Evolutionary conservation across 176 grass and related monocot genomes (phyloP).

Genomic region (Carex scoparia): DNA sequence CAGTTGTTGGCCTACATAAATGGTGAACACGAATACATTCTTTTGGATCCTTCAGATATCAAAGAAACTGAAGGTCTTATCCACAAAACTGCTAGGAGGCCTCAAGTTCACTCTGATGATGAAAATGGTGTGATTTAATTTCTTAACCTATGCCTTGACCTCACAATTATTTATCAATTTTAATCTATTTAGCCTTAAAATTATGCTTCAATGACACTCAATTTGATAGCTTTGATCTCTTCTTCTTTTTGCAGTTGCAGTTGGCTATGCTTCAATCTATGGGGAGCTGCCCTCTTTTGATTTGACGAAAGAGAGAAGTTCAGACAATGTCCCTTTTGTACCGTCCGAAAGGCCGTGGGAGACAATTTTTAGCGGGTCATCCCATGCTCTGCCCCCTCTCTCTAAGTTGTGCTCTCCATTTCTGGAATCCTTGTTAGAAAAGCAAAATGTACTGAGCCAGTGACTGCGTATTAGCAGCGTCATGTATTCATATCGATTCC

Average conservation of each 20-base stretch:
- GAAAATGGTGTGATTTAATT: slow-evolving; percentile 44
- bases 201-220: not conserved
- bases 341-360: slow-evolving; percentile 87
- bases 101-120: slow-evolving; percentile 36
- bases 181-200: not conserved
- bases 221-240: not conserved
- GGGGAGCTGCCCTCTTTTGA: slow-evolving; percentile 59
- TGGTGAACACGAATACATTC: slow-evolving; percentile 63
- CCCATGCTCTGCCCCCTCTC: slow-evolving; percentile 74
- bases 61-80: slow-evolving; percentile 23
- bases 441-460: slow-evolving; percentile 33
- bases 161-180: not conserved
- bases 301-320: slow-evolving; percentile 28
- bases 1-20: slow-evolving; percentile 57
- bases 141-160: not conserved
- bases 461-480: slow-evolving; percentile 15
- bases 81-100: slow-evolving; percentile 35
- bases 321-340: slow-evolving; percentile 54
- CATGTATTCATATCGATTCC: not conserved
- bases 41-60: slow-evolving; percentile 65
- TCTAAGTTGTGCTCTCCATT: slow-evolving; percentile 69
- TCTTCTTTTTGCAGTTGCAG: slow-evolving; percentile 40
- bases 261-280: slow-evolving; percentile 75
- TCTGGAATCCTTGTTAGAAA: slow-evolving; percentile 77
- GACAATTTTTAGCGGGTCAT: slow-evolving; percentile 83